phyloP scores from a whole-genome alignment of 257 asterid genomes.

The Sherardia arvensis region DNA sequence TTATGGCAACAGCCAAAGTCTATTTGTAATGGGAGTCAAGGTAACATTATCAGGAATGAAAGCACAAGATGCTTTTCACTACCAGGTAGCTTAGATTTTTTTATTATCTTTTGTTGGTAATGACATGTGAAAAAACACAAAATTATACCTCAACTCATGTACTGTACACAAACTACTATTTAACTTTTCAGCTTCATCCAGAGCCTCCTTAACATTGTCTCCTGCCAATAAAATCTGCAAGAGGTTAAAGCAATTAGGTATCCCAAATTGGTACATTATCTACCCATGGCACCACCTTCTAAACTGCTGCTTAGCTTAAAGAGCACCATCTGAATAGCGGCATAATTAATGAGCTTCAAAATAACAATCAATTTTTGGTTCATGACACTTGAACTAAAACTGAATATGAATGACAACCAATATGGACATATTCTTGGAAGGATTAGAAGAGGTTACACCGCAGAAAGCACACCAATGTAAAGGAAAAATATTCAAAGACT shows the following conservation, averaged over 20 bases:
- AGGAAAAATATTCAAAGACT: neutral
- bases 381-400: neutral
- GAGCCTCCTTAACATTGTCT: constrained; percentile 77
- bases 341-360: neutral
- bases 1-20: neutral
- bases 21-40: neutral
- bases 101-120: neutral
- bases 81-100: neutral
- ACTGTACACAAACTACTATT: constrained; percentile 32
- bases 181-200: constrained; percentile 46
- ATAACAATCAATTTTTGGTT: neutral
- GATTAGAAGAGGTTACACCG: neutral
- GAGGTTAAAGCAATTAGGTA: neutral
- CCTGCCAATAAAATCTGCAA: constrained; percentile 74
- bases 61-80: neutral
- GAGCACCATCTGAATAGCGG: neutral
- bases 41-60: neutral
- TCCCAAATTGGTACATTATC: neutral
- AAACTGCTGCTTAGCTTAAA: neutral
- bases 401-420: neutral
- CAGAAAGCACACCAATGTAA: neutral
- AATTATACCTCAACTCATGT: constrained; percentile 51
- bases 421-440: neutral
- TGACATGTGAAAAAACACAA: constrained; percentile 11
- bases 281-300: neutral